phyloP scores from a whole-genome alignment of 371 early-diverging fungal genomes.

The Basidiobolus meristosporus region DNA sequence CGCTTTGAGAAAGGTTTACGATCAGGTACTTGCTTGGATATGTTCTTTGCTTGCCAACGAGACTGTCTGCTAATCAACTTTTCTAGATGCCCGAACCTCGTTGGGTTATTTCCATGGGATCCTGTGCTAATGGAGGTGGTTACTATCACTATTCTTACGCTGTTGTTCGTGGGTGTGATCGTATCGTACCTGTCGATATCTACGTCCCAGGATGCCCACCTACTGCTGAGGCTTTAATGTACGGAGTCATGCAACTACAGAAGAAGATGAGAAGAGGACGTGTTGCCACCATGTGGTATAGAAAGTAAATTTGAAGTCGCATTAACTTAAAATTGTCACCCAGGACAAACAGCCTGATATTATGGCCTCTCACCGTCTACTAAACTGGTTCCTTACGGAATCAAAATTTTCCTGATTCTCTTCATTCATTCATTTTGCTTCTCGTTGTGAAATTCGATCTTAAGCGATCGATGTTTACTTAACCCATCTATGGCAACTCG shows the following conservation, averaged over 20 bases:
- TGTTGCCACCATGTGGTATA: constrained; percentile 17
- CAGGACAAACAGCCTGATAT: too few species aligned
- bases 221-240: constrained; percentile 88
- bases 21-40: constrained; percentile 29
- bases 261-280: constrained; percentile 80
- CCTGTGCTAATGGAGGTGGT: constrained; percentile 96
- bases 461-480: too few species aligned
- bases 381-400: too few species aligned
- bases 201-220: constrained; percentile 98
- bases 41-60: constrained; percentile 4
- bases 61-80: too few species aligned
- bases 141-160: constrained; percentile 97
- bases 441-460: too few species aligned
- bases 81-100: constrained; percentile 96
- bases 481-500: too few species aligned
- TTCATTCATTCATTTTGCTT: too few species aligned
- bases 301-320: too few species aligned
- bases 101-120: constrained; percentile 98
- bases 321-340: too few species aligned
- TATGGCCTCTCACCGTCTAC: too few species aligned
- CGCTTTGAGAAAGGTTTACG: constrained; percentile 88
- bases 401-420: too few species aligned
- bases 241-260: constrained; percentile 92
- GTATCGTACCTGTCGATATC: constrained; percentile 90
- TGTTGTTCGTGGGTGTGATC: constrained; percentile 90